phyloP scores from a whole-genome alignment of 208 protist genomes.

The Crithidia brevicula region DNA sequence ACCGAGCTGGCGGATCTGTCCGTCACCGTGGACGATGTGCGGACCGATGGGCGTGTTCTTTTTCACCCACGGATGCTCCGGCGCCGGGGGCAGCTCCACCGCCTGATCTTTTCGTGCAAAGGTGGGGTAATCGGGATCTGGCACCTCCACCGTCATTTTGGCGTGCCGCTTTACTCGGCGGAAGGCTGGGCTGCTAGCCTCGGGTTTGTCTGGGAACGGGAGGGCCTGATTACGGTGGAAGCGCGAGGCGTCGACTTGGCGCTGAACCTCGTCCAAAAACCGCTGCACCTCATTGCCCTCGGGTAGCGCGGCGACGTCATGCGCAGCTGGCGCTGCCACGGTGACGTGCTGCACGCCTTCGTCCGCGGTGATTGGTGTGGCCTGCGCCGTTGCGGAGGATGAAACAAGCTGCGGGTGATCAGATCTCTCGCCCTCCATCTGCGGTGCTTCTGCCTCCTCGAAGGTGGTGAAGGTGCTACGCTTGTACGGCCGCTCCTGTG shows the following conservation, averaged over 20 bases:
- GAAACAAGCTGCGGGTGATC: constrained; percentile 9
- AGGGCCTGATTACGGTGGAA: constrained; percentile 62
- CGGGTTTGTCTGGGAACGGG: constrained; percentile 66
- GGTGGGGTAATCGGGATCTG: constrained; percentile 55
- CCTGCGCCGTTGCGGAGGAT: background rate
- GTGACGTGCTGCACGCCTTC: background rate
- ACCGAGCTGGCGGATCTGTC: constrained; percentile 62
- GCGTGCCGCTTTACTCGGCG: constrained; percentile 70
- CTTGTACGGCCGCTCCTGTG: constrained; percentile 40
- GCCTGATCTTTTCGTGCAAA: constrained; percentile 65
- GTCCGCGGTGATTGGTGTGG: background rate
- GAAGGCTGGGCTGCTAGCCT: constrained; percentile 62
- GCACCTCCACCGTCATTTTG: constrained; percentile 48
- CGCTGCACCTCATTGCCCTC: constrained; percentile 53
- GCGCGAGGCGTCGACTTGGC: constrained; percentile 44
- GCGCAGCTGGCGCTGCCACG: background rate
- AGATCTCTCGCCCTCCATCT: background rate
- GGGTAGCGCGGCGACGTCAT: background rate
- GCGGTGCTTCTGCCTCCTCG: background rate
- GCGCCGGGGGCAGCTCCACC: constrained; percentile 55
- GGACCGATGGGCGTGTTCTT: constrained; percentile 72
- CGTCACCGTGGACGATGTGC: constrained; percentile 85
- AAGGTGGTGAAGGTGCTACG: constrained; percentile 24
- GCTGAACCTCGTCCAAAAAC: constrained; percentile 67
- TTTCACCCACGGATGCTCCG: constrained; percentile 76